phyloP scores from a whole-genome alignment of 345 rosid genomes.

The Ceriops tagal region DNA sequence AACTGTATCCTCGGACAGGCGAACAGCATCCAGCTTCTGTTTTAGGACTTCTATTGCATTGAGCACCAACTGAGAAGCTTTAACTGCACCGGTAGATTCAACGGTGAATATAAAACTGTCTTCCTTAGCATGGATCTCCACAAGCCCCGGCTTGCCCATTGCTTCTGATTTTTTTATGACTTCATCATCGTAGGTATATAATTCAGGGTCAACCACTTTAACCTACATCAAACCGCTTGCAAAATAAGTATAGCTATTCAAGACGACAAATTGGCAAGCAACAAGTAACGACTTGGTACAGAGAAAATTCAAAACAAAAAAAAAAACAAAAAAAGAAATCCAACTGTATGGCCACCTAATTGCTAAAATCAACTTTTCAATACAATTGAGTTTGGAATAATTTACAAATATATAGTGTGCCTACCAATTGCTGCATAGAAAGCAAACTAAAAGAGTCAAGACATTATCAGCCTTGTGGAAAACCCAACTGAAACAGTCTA shows the following conservation, averaged over 20 bases:
- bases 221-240: constrained; percentile 37
- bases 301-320: not conserved
- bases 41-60: constrained; percentile 83
- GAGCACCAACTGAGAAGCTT: constrained; percentile 81
- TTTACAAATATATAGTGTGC: not conserved
- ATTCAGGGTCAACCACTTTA: constrained; percentile 75
- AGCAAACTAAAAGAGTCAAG: no score
- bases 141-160: constrained; percentile 88
- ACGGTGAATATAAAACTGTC: constrained; percentile 87
- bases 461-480: no score
- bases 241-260: not conserved
- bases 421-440: not conserved
- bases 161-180: constrained; percentile 85
- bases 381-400: not conserved
- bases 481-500: no score
- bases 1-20: constrained; percentile 83
- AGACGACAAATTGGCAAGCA: not conserved
- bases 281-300: no score
- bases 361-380: not conserved
- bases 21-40: constrained; percentile 90
- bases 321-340: not conserved
- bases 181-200: constrained; percentile 90
- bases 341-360: not conserved
- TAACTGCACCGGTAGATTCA: constrained; percentile 88
- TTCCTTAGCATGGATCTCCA: constrained; percentile 78